Evolutionary conservation across 805 yeast species (phyloP), one percentile per base, ranked within the genome.

Genomic region (Wickerhamomyces chambardii): DNA sequence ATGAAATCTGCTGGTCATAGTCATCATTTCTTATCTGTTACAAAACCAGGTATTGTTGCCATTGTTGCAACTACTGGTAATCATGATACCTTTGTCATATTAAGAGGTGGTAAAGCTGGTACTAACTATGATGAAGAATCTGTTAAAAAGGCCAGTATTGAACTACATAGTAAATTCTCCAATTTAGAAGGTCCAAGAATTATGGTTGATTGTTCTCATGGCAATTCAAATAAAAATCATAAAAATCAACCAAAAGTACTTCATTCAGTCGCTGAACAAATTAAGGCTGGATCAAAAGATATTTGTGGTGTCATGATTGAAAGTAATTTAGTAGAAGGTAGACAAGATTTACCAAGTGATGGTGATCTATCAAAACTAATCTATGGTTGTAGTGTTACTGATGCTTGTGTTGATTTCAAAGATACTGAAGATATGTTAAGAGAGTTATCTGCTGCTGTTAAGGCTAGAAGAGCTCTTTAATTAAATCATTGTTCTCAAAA

Each of bases 201-300:
- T 50, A 92, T 92, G 98, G 83, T 92, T 42, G 98, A 92, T 65
- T 92, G 96, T 65, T 89, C 97, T 32, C 98, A 92, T 63, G 98
- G 96, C 51, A 92, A 92, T 70, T 87, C 97, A 28, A 78, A 72
- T 62, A 92, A 92, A 65, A 92, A 92, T 66, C 87, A 75, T 78
- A 75, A 78, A 57, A 92, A 92, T 67, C 98, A 92, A 67, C 97
- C 98, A 40, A 78, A 71, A 59, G 98, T 92, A n/a, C 79, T 86
- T 46, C 64, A 71, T 21, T 75, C 70, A 38, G 92, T 90, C 36
- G 86, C 90, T 33, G 76, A 75, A 47, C 97, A 92, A 64, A 68
- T 90, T 32, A 63, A 83, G 27, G 66, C 63, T 21, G 98, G 98
- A 51, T 95, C 86, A 59, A 72, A 74, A 35, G 65, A 66, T 40